Conservation (phyloP, 768 basidiomycete genomes). For the Pleurotus tuoliensis region DNA sequence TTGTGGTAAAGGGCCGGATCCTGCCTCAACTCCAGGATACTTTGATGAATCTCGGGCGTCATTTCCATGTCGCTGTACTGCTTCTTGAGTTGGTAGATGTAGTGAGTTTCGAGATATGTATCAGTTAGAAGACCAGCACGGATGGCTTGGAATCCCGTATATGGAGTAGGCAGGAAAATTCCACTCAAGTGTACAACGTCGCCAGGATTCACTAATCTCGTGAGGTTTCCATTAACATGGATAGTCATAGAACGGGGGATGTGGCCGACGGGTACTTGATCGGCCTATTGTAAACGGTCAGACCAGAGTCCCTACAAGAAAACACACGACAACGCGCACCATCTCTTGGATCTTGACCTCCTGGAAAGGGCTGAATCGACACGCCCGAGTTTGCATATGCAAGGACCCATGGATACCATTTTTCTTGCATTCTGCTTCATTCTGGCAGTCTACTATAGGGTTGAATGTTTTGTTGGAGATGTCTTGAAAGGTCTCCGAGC, state of each 20-base stretch:
- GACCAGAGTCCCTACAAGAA: neutral
- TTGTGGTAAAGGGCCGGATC: conserved; percentile 85
- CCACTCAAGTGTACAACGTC: conserved; percentile 96
- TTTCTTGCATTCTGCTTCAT: conserved; percentile 78
- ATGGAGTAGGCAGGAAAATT: conserved; percentile 95
- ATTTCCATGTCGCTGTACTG: conserved; percentile 94
- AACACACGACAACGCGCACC: conserved; percentile 40
- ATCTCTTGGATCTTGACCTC: conserved; percentile 99
- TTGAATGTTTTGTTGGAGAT: conserved; percentile 89
- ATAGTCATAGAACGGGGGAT: conserved; percentile 98
- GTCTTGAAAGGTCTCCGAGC: conserved; percentile 98
- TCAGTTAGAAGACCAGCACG: conserved; percentile 96
- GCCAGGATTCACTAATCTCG: conserved; percentile 89
- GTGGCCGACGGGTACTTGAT: conserved; percentile 99
- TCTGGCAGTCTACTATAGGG: conserved; percentile 86
- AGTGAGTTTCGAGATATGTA: conserved; percentile 90
- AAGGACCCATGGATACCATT: conserved; percentile 86
- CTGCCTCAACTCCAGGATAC: conserved; percentile 61
- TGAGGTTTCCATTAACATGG: conserved; percentile 88
- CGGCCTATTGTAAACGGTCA: conserved; percentile 56
- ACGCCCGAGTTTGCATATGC: conserved; percentile 98
- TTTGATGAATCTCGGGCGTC: conserved; percentile 75
- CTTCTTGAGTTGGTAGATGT: conserved; percentile 94
- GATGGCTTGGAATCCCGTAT: conserved; percentile 95
- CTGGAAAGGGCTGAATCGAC: conserved; percentile 96